Conservation (phyloP, 192 early-diverging fungal genomes). For the Backusella luteola region DNA sequence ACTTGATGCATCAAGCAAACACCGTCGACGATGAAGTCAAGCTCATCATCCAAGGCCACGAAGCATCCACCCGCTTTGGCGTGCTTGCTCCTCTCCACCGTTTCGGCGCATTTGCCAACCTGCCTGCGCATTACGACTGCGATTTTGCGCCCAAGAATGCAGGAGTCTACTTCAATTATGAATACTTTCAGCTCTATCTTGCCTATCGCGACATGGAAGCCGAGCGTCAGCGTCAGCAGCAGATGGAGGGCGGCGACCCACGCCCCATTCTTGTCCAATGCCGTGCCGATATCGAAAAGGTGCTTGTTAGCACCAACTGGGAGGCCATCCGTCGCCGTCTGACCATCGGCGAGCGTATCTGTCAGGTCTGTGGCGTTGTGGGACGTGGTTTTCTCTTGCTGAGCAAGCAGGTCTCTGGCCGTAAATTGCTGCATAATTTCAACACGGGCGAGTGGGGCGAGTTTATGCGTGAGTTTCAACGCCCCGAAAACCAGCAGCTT, state of each 20-base stretch:
- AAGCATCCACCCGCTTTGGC: conserved; percentile 18
- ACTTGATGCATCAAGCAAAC: conserved; percentile 27
- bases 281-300: conserved; percentile 31
- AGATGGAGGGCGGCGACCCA: conserved; percentile 5
- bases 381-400: conserved; percentile 34
- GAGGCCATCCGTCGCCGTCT: conserved; percentile 39
- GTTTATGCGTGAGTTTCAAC: conserved; percentile 31
- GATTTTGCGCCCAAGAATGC: conserved; percentile 41
- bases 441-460: conserved; percentile 35
- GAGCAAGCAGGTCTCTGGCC: conserved; percentile 33
- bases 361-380: conserved; percentile 21
- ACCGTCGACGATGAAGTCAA: conserved; percentile 22
- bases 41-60: conserved; percentile 28
- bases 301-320: conserved; percentile 36
- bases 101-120: conserved; percentile 33
- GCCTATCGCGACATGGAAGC: conserved; percentile 34
- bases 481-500: conserved; percentile 19
- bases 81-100: conserved; percentile 20
- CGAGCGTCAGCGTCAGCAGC: conserved; percentile 15
- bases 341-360: conserved; percentile 41
- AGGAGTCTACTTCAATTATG: conserved; percentile 38
- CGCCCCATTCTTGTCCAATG: conserved; percentile 31
- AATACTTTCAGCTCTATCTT: conserved; percentile 35
- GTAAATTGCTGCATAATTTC: conserved; percentile 37
- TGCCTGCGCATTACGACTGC: conserved; percentile 30